Evolutionary conservation across 2,329 filamentous ascomycete species (phyloP), one percentile per base, ranked within the genome.

Genomic region (Xylaria sp.): DNA sequence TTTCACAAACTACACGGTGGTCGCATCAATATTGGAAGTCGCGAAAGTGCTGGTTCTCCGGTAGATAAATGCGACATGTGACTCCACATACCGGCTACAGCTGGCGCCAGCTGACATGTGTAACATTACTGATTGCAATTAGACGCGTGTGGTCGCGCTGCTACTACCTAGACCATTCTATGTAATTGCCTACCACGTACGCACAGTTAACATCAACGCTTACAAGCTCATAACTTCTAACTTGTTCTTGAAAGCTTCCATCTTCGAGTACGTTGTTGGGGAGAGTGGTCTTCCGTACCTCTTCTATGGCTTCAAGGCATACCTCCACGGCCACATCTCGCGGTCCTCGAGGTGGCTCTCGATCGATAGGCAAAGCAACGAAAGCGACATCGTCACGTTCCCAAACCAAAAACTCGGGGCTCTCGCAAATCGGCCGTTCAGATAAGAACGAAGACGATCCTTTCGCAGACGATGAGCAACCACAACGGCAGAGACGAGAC

Each of bases 251-350:
- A 27, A 27, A 27, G 4, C 24, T 27, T 27, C 24, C 24, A 4
- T 32, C 14, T n/a, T 14, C 12, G 30, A 50, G 14, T 8, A 17
- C 7, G 47, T n/a, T 32, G 2, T 19, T 39, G n/a, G 30, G 24
- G 24, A 45, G 19, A 7, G 8, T 4, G 11, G n/a, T 11, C 6
- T 17, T 42, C 17, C 2, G 5, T 12, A 24, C 56, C 27, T 42
- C 1, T 27, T 19, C 34, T 1, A 86, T 85, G 83, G 81, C 84
- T 34, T 81, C 83, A 1, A 84, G 82, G 55, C 75, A 79, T 67
- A 74, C 82, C 0, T 72, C 80, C 3, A 74, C 78, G 4, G 73
- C 77, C 8, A 71, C 76, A 11, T 65, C 75, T 34, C 82, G 82
- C 45, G 82, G 81, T 30, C 11, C 65, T 45, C 64, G 81, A 6